Evolutionary conservation across 495 filamentous ascomycete species (phyloP).

Genomic region (Hypoxylon trugodes): DNA sequence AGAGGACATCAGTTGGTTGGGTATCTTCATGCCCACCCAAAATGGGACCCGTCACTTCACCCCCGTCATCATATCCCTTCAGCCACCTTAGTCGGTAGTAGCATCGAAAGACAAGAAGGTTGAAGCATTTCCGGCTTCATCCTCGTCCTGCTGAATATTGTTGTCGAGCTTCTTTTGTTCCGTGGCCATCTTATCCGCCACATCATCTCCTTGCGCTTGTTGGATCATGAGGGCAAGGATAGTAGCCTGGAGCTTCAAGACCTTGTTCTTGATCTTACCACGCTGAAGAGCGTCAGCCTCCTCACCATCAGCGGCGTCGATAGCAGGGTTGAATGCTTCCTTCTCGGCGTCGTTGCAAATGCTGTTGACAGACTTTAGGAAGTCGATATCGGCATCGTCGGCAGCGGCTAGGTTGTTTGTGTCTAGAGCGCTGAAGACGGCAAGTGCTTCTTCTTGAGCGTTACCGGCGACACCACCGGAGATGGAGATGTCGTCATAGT

Average conservation of each 20-base stretch:
- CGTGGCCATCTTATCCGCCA: conserved; percentile 39
- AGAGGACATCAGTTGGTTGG: not conserved
- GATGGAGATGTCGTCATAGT: conserved; percentile 48
- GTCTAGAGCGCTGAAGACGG: conserved; percentile 47
- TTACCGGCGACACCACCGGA: conserved; percentile 55
- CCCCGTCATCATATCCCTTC: not conserved
- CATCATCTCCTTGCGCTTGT: conserved; percentile 50
- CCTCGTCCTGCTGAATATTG: conserved; percentile 54
- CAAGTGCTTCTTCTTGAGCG: conserved; percentile 50
- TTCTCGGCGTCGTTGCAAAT: conserved; percentile 52
- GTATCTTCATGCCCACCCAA: not conserved
- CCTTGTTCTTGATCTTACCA: conserved; percentile 65
- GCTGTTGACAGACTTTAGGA: conserved; percentile 51
- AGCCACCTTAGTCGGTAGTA: conserved; percentile 27
- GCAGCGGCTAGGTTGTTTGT: conserved; percentile 48
- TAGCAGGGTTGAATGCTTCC: conserved; percentile 51
- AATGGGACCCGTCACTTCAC: not conserved
- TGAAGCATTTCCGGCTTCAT: conserved; percentile 45
- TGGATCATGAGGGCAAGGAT: conserved; percentile 46
- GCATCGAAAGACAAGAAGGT: conserved; percentile 41
- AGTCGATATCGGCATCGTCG: conserved; percentile 47
- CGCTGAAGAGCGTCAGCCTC: conserved; percentile 53
- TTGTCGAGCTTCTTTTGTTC: conserved; percentile 58
- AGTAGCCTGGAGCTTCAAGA: conserved; percentile 57
- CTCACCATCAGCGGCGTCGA: conserved; percentile 46